phyloP scores from a whole-genome alignment of 2,329 filamentous ascomycete species.

The Sporothrix pallida region DNA sequence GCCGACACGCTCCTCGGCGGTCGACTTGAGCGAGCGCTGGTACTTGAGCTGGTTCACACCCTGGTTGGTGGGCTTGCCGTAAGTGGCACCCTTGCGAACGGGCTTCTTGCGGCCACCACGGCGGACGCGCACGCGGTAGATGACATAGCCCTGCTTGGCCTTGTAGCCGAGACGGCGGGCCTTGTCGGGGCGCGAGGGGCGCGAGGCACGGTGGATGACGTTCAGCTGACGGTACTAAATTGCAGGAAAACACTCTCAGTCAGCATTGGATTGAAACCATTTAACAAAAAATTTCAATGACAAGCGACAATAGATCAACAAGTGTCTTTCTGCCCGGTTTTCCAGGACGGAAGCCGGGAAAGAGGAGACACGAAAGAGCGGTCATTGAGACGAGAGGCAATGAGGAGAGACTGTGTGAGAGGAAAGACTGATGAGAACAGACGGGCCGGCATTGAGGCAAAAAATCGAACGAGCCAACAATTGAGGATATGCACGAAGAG shows the following conservation, averaged over 20 bases:
- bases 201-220: conserved; percentile 98
- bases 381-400: conserved; percentile 14
- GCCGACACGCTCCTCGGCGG: conserved; percentile 99
- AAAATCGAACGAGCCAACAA: no score
- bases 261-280: conserved; percentile 44
- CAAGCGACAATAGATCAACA: conserved; percentile 74
- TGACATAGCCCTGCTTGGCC: conserved; percentile 99
- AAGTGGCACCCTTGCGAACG: conserved; percentile 96
- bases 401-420: neutral
- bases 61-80: conserved; percentile 99
- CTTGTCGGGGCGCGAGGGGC: conserved; percentile 98
- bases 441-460: neutral
- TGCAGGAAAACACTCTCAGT: conserved; percentile 99
- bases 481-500: neutral
- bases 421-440: conserved; percentile 14
- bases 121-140: conserved; percentile 98
- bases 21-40: conserved; percentile 97
- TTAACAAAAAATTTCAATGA: conserved; percentile 29
- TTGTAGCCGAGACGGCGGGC: conserved; percentile 99
- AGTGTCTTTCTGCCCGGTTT: conserved; percentile 72
- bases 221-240: conserved; percentile 96
- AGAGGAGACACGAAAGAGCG: conserved; percentile 27
- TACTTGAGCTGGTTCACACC: conserved; percentile 99
- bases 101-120: conserved; percentile 99
- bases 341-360: conserved; percentile 57